phyloP scores from a whole-genome alignment of 345 rosid genomes.

The Eucalyptus cloeziana region DNA sequence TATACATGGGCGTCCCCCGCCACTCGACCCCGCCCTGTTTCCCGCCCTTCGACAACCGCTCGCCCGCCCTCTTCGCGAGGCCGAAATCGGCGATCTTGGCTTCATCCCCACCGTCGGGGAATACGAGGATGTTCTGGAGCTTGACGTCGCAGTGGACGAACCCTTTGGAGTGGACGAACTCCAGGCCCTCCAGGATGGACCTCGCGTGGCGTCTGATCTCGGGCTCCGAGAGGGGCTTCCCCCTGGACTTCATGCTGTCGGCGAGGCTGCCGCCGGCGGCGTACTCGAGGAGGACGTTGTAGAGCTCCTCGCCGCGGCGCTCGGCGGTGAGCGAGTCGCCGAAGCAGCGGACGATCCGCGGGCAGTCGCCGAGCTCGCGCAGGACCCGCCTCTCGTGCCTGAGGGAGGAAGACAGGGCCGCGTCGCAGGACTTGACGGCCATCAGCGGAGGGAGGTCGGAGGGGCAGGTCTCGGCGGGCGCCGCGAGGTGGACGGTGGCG shows the following conservation, averaged over 20 bases:
- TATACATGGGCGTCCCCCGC: slow-evolving; percentile 68
- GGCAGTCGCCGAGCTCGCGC: slow-evolving; percentile 22
- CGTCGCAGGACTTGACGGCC: slow-evolving; percentile 61
- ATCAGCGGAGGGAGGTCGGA: slow-evolving; percentile 20
- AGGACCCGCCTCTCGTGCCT: slow-evolving; percentile 40
- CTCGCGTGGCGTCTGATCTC: slow-evolving; percentile 36
- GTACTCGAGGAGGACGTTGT: slow-evolving; percentile 59
- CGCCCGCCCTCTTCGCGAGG: slow-evolving; percentile 31
- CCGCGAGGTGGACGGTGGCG: slow-evolving; percentile 45
- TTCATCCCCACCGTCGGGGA: background rate
- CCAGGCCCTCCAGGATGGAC: slow-evolving; percentile 42
- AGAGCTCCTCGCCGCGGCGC: slow-evolving; percentile 21
- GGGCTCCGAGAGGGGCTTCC: slow-evolving; percentile 34
- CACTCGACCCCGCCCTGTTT: slow-evolving; percentile 4
- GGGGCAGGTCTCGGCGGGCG: background rate
- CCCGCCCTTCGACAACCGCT: background rate
- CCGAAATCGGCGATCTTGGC: slow-evolving; percentile 73
- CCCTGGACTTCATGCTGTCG: slow-evolving; percentile 4
- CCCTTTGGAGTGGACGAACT: slow-evolving; percentile 48
- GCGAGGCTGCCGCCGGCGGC: slow-evolving; percentile 68
- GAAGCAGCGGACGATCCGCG: slow-evolving; percentile 35
- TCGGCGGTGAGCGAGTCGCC: slow-evolving; percentile 32
- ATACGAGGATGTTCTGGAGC: slow-evolving; percentile 27
- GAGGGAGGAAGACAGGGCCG: slow-evolving; percentile 17
- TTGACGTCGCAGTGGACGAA: slow-evolving; percentile 39